Evolutionary conservation across 805 yeast genomes (phyloP).

Genomic region (Suhomyces vadensis): DNA sequence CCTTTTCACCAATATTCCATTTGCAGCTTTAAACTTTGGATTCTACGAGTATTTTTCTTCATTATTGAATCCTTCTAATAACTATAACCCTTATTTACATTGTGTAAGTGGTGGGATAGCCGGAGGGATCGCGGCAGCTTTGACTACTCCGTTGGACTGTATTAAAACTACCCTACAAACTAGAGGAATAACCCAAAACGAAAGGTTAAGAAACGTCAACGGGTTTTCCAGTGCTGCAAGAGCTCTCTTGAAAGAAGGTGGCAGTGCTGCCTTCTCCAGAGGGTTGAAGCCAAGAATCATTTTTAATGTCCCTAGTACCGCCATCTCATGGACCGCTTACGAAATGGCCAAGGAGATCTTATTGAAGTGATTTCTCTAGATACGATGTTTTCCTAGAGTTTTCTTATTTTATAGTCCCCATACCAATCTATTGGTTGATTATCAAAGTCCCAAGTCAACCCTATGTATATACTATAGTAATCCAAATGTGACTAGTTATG

Average conservation of each 20-base stretch:
- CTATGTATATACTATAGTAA: conserved; percentile 6
- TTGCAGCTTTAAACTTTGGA: conserved; percentile 91
- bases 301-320: conserved; percentile 93
- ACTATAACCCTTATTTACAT: conserved; percentile 86
- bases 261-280: conserved; percentile 67
- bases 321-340: conserved; percentile 96
- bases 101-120: conserved; percentile 92
- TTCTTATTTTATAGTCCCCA: too few species aligned
- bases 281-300: conserved; percentile 91
- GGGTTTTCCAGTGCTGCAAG: conserved; percentile 72
- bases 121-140: conserved; percentile 93
- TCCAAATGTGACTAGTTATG: background rate
- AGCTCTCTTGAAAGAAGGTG: conserved; percentile 62
- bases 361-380: conserved; percentile 19
- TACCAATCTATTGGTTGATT: too few species aligned
- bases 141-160: conserved; percentile 93
- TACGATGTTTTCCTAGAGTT: too few species aligned
- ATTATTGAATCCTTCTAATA: conserved; percentile 71
- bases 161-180: conserved; percentile 91
- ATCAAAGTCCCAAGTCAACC: background rate
- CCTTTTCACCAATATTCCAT: conserved; percentile 85
- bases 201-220: conserved; percentile 52
- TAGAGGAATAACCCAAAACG: conserved; percentile 55
- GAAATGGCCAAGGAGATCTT: conserved; percentile 89
- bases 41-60: conserved; percentile 85